Conservation (phyloP, 768 basidiomycete species). For the Tephrocybe sp. region DNA sequence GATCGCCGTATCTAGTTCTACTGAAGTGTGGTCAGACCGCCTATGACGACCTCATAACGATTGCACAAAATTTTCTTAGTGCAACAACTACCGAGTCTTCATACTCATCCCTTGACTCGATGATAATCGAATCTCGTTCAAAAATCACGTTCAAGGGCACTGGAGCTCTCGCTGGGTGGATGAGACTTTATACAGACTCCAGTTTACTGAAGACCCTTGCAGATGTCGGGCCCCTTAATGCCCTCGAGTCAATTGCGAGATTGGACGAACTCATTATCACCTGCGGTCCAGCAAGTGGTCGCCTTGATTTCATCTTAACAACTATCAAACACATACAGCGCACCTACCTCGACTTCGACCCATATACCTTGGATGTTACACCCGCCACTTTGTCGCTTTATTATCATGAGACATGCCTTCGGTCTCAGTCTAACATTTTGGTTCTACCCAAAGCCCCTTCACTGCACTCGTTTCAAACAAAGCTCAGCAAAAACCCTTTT, state of each 20-base stretch:
- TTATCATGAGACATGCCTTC: background rate
- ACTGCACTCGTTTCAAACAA: conserved; percentile 50
- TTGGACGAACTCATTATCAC: conserved; percentile 85
- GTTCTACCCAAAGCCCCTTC: conserved; percentile 53
- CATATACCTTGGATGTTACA: no score
- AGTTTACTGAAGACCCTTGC: conserved; percentile 57
- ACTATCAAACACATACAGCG: conserved; percentile 65
- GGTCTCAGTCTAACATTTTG: conserved; percentile 35
- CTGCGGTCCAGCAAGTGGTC: conserved; percentile 68
- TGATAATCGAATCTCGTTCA: conserved; percentile 42
- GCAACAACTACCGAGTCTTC: conserved; percentile 5
- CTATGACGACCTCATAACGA: conserved; percentile 9
- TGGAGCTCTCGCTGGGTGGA: conserved; percentile 46
- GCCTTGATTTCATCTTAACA: conserved; percentile 61
- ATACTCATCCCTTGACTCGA: conserved; percentile 29
- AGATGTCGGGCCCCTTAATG: conserved; percentile 27
- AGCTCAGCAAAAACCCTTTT: conserved; percentile 59
- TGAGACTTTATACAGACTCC: conserved; percentile 76
- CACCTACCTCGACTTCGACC: conserved; percentile 18
- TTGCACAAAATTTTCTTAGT: conserved; percentile 9
- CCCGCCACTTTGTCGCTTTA: no score
- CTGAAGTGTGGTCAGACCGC: conserved; percentile 5
- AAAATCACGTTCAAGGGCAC: conserved; percentile 44
- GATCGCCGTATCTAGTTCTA: conserved; percentile 5
- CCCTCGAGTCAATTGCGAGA: conserved; percentile 48